Evolutionary conservation across 2,329 filamentous ascomycete species (phyloP).

Genomic region (Penicillium decumbens): DNA sequence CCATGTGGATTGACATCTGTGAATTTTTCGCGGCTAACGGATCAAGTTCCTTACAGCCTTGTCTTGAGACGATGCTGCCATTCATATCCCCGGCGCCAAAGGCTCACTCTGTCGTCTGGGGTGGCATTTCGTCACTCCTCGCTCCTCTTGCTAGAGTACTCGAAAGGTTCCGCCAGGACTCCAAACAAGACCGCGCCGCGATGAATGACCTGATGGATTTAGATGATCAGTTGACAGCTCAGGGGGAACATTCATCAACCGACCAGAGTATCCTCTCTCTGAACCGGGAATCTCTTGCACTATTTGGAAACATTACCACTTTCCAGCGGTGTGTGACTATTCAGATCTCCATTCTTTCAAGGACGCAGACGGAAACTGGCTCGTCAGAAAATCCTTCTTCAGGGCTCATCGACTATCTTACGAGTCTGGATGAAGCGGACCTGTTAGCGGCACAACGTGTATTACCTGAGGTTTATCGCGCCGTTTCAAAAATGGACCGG

Average conservation of each 20-base stretch:
- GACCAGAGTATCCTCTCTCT: constrained; percentile 24
- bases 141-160: constrained; percentile 30
- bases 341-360: constrained; percentile 31
- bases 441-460: constrained; percentile 35
- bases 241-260: constrained; percentile 20
- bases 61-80: constrained; percentile 30
- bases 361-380: constrained; percentile 3
- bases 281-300: constrained; percentile 31
- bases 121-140: constrained; percentile 25
- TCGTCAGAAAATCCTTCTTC: not conserved
- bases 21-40: constrained; percentile 29
- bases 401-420: constrained; percentile 35
- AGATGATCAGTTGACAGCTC: constrained; percentile 35
- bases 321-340: constrained; percentile 38
- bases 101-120: constrained; percentile 19
- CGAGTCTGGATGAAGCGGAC: constrained; percentile 34
- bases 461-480: constrained; percentile 30
- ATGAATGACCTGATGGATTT: constrained; percentile 42
- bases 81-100: constrained; percentile 29
- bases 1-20: constrained; percentile 36
- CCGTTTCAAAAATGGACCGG: constrained; percentile 28
- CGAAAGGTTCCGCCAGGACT: constrained; percentile 25
- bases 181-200: constrained; percentile 12
- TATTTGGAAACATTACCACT: constrained; percentile 31
- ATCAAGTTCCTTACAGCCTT: constrained; percentile 26